A percentile compares a stretch with the other conserved stretches of the same genome.
Conservation (phyloP, 73 alveolate genomes). For the Paramecium tetraurelia region DNA sequence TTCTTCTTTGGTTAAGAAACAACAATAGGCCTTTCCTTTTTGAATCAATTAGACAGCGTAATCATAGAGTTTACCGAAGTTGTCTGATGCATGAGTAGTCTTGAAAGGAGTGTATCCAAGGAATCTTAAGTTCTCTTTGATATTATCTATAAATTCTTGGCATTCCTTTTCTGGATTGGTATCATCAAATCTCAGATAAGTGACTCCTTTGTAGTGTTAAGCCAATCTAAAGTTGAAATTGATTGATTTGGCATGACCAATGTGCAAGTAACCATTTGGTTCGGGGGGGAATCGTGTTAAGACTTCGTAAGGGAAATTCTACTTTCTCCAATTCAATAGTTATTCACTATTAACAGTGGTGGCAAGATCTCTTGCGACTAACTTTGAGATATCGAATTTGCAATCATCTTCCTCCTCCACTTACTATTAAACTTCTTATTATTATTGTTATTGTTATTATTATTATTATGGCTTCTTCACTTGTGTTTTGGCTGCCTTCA, state of each 20-base stretch:
- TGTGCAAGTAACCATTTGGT: constrained; percentile 99
- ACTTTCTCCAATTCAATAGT: constrained; percentile 44
- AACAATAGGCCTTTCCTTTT: constrained; percentile 46
- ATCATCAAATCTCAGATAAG: constrained; percentile 97
- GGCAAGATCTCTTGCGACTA: constrained; percentile 62
- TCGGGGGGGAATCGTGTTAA: constrained; percentile 99
- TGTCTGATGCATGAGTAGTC: constrained; percentile 94
- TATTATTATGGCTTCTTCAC: neutral
- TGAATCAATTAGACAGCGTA: constrained; percentile 91
- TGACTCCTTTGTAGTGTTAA: constrained; percentile 82
- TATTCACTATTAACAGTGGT: constrained; percentile 41
- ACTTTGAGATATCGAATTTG: constrained; percentile 19
- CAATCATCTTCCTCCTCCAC: constrained; percentile 21
- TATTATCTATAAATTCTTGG: constrained; percentile 93
- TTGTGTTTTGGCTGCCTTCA: neutral
- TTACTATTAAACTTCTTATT: neutral
- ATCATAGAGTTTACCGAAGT: constrained; percentile 89
- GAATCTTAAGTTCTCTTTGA: constrained; percentile 87
- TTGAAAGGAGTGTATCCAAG: constrained; percentile 95
- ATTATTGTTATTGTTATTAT: constrained; percentile 27
- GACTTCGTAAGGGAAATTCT: constrained; percentile 56
- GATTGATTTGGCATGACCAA: constrained; percentile 99
- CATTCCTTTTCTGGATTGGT: constrained; percentile 98
- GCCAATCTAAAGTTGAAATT: constrained; percentile 96
- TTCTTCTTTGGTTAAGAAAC: constrained; percentile 26